phyloP scores from a whole-genome alignment of 73 alveolate genomes.

The Symbiodinium natans region DNA sequence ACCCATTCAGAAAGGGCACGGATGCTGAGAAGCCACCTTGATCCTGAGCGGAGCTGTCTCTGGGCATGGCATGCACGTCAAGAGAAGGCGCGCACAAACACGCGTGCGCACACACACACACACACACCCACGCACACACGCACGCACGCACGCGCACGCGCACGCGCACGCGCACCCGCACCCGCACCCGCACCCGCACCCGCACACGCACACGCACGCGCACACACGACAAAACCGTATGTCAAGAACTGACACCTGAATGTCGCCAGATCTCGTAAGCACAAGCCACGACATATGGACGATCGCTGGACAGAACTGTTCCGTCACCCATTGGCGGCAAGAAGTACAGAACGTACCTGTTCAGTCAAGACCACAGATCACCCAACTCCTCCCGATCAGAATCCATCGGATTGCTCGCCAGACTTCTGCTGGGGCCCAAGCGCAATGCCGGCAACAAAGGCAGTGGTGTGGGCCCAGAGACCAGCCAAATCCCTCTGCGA shows the following conservation, averaged over 20 bases:
- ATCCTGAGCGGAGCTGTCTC: not conserved
- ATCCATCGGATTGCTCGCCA: not conserved
- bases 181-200: too few species aligned
- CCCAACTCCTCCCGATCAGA: not conserved
- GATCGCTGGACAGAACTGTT: constrained; percentile 58
- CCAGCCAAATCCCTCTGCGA: constrained; percentile 70
- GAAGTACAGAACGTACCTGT: constrained; percentile 81
- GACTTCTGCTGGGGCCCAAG: too few species aligned
- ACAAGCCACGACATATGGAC: constrained; percentile 89
- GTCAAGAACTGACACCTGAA: too few species aligned
- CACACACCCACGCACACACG: too few species aligned
- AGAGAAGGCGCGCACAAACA: too few species aligned
- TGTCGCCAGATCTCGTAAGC: not conserved
- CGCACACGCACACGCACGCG: too few species aligned
- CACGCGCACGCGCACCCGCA: too few species aligned
- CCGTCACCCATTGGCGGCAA: constrained; percentile 94
- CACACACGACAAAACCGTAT: too few species aligned
- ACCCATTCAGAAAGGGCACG: not conserved
- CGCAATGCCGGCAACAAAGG: constrained; percentile 78
- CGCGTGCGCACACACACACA: not conserved
- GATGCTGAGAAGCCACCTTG: constrained; percentile 48
- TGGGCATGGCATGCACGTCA: too few species aligned
- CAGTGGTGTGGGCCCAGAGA: constrained; percentile 88
- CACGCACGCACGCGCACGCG: too few species aligned
- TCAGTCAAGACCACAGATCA: not conserved